Base-by-base conservation (phyloP, 768 basidiomycete species). In the Boletus fagicola region DNA sequence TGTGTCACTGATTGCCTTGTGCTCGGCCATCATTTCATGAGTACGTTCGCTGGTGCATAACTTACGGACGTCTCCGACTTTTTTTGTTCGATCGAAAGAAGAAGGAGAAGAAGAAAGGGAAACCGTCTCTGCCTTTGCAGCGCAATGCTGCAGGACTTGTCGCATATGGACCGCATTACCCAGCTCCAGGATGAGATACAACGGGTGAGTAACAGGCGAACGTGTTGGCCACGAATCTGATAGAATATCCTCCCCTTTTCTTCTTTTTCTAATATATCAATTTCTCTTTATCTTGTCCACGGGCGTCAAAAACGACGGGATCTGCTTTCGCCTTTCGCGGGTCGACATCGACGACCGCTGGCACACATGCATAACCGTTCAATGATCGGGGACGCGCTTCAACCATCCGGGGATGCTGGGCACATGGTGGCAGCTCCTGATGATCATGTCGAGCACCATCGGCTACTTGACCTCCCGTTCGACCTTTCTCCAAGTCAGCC, bases 171-270 rank as follows among this genome's bases (percentile, higher is more conserved):
- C 80, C 87, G 92, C 75, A 90, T 95, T 72, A 94, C 94, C 11
- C 94, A 95, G 72, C 85, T 95, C 53, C 92, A 94, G 79, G 89
- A 96, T 83, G 90, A 90, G 74, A 92, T 94, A 58, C 93, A 96
- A 74, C 85, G 90, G 77, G 91, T 88, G 53, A 52, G 67, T 51
- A 30, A n/a, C 49, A 8, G 9, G 18, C 11, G 38, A 30, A 13
- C 48, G 18, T 10, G 30, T 30, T 13, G 24, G 16, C 46, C 56
- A n/a, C 24, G 13, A 76, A 76, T 60, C 1, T 20, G 4, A 31
- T 33, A 13, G 24, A 26, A 3, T 20, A 43, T 39, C 13, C 12
- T 28, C 11, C 2, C 5, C 12, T 35, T 22, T 24, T 13, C n/a
- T 26, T 40, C 11, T 22, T n/a, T 31, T 45, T 36, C 28, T 36